Conservation (phyloP, 768 basidiomycete species). For the Suillus cothurnatus region DNA sequence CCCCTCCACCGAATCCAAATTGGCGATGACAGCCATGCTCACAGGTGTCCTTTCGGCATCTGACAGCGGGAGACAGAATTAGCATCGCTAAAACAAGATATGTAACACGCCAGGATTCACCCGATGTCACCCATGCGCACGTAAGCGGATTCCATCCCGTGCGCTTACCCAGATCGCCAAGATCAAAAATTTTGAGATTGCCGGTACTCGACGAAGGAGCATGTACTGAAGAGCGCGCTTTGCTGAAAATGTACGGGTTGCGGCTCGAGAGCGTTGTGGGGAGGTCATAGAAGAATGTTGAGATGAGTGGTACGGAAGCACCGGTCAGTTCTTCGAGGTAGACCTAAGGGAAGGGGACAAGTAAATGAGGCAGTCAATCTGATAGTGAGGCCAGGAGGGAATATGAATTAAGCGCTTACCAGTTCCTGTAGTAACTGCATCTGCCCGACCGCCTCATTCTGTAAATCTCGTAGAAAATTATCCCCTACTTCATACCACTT, state of each 20-base stretch:
- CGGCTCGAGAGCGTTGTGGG: conserved; percentile 69
- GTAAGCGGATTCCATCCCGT: conserved; percentile 1
- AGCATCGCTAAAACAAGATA: conserved; percentile 11
- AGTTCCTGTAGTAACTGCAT: conserved; percentile 73
- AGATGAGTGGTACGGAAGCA: conserved; percentile 48
- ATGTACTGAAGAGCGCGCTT: conserved; percentile 46
- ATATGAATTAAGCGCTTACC: conserved; percentile 40
- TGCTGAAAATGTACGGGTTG: conserved; percentile 75
- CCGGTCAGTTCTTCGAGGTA: conserved; percentile 61
- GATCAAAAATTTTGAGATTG: conserved; percentile 46
- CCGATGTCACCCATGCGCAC: conserved; percentile 62
- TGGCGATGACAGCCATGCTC: conserved; percentile 69
- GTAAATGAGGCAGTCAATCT: not conserved
- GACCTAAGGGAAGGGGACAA: conserved; percentile 40
- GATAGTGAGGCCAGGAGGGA: not conserved
- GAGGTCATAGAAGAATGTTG: conserved; percentile 89
- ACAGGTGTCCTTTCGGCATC: conserved; percentile 33
- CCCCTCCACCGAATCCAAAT: conserved; percentile 70
- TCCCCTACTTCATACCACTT: conserved; percentile 51
- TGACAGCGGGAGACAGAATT: not conserved
- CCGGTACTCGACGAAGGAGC: conserved; percentile 48
- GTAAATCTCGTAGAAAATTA: conserved; percentile 68
- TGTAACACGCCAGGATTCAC: conserved; percentile 40
- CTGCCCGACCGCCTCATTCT: conserved; percentile 58
- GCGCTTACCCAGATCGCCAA: conserved; percentile 8